These are phyloP conservation scores for Leishmania amazonensis DNA, from an alignment of 208 protist species.

Conservation along the genomic window DNA sequence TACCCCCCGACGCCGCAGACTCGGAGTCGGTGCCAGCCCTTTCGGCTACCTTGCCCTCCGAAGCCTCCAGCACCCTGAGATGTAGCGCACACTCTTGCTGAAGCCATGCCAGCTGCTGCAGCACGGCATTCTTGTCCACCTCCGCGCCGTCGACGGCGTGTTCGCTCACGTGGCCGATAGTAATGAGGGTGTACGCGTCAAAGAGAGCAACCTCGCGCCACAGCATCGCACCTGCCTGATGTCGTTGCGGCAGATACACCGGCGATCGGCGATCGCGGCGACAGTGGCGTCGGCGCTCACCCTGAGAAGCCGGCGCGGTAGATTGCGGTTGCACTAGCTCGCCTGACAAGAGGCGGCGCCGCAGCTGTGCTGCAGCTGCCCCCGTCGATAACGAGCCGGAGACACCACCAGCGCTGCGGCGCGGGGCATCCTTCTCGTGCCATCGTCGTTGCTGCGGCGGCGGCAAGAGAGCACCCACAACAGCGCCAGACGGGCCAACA, in stretches of 20 bases:
- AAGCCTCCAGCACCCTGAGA: conserved; percentile 26
- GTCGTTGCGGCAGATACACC: background rate
- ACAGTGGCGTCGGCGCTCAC: background rate
- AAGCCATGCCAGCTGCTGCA: conserved; percentile 26
- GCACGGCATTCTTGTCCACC: conserved; percentile 15
- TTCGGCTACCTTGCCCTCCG: background rate
- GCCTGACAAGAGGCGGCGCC: conserved; percentile 18
- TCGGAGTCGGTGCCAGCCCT: background rate
- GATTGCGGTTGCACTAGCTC: background rate
- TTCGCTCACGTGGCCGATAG: conserved; percentile 70
- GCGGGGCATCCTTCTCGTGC: background rate
- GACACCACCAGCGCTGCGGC: background rate
- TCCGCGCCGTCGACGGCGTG: conserved; percentile 44
- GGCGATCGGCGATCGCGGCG: background rate
- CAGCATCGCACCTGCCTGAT: conserved; percentile 37
- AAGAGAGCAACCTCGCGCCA: conserved; percentile 73
- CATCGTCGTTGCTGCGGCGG: background rate
- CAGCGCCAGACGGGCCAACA: background rate
- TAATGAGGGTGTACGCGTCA: conserved; percentile 79
- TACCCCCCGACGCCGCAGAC: background rate
- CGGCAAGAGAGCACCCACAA: background rate
- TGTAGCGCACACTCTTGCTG: conserved; percentile 28
- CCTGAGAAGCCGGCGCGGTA: background rate
- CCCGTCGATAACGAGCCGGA: background rate
- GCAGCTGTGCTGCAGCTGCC: conserved; percentile 7